Evolutionary conservation across 768 basidiomycete genomes (phyloP), one percentile per base, ranked within the genome.

Genomic region (Boletus vinaceobasis): DNA sequence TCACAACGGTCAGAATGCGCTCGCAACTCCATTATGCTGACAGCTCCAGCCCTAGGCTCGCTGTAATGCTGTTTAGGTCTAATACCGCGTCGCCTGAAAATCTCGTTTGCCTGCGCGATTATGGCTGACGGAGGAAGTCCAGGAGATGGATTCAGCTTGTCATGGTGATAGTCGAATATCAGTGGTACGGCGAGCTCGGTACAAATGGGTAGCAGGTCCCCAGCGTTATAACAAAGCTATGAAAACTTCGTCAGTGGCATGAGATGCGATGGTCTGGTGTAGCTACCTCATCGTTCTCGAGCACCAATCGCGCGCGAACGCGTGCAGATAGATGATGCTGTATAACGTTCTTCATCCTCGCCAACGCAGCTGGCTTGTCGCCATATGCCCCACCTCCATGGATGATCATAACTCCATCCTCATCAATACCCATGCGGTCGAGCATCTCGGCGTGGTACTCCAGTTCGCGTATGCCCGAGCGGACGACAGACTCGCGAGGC

Each of bases 271-370:
- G 5, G 17, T 21, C 5, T 8, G 11, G 11, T 4, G 45, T 1
- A 17, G 19, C 31, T 46, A 89, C 90, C 75, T 98, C 95, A 60
- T 97, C 95, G 56, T 97, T 98, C 71, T 98, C 95, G n/a, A 94
- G 75, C 2, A 93, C 93, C 21, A 95, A 68, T 43, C 95, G 78
- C 14, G 78, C 78, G 56, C 88, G 82, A 54, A 92, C 84, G 23
- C 81, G 79, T 21, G 79, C 72, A 8, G 84, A 76, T 37, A 93
- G 77, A n/a, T 70, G 62, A 10, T 79, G 75, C 45, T 66, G 72
- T 54, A 91, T 88, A 14, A 85, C 87, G 55, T 81, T 74, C 66
- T 85, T 88, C 66, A 96, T 82, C 9, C 95, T 81, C 23, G 74
- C 74, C 2, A 95, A 72, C 0, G 95, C 84, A 5, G 78, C 75